phyloP scores from a whole-genome alignment of 2,329 filamentous ascomycete genomes.

The Aspergillus candidus region DNA sequence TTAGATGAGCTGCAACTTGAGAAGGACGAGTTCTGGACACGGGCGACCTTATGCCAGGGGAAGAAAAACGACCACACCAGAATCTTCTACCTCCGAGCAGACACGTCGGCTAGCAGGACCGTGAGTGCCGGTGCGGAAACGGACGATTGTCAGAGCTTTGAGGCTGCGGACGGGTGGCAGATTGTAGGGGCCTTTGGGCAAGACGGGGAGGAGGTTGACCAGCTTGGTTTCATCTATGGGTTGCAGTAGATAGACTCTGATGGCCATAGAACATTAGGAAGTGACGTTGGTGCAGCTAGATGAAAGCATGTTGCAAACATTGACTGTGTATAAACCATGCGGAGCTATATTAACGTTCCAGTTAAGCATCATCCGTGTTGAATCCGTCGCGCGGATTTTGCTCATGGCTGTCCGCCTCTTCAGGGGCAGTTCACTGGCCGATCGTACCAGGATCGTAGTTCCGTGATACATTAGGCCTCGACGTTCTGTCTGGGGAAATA shows the following conservation, averaged over 20 bases:
- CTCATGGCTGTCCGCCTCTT: too few species aligned
- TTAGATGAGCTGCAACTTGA: conserved; percentile 41
- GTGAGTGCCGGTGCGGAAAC: conserved; percentile 44
- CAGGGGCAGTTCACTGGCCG: too few species aligned
- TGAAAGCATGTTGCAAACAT: too few species aligned
- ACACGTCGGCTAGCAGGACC: conserved; percentile 45
- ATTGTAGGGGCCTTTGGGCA: conserved; percentile 52
- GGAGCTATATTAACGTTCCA: too few species aligned
- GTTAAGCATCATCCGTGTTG: too few species aligned
- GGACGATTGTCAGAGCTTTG: conserved; percentile 42
- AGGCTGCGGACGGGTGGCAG: conserved; percentile 46
- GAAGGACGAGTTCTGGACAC: conserved; percentile 45
- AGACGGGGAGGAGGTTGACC: conserved; percentile 51
- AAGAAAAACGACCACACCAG: conserved; percentile 43
- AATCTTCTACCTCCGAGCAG: conserved; percentile 52
- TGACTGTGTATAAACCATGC: too few species aligned
- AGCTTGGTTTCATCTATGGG: conserved; percentile 39
- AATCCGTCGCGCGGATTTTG: too few species aligned
- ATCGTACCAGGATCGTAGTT: too few species aligned
- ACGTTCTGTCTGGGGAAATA: too few species aligned
- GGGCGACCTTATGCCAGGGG: conserved; percentile 48
- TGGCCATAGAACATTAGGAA: too few species aligned
- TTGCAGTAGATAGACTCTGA: not conserved
- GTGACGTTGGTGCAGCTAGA: too few species aligned
- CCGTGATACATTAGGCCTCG: too few species aligned